Evolutionary conservation across 495 filamentous ascomycete species (phyloP).

Genomic region (Staphylotrichum longicolle): DNA sequence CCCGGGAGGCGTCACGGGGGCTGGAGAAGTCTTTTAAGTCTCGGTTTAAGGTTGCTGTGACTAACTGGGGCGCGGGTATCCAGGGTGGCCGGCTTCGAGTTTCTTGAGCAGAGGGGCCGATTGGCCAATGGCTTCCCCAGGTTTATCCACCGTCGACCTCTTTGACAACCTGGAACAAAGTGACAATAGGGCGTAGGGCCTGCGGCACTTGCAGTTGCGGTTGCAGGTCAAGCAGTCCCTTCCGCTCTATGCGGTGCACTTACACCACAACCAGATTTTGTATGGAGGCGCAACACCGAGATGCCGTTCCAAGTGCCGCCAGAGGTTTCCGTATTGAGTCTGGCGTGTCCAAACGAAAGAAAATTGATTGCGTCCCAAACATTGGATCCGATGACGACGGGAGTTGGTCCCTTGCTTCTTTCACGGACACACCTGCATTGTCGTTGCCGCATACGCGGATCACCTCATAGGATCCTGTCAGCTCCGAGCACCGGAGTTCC

Average conservation of each 20-base stretch:
- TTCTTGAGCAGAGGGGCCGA: neutral
- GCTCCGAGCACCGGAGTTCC: constrained; percentile 12
- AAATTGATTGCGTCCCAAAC: no score
- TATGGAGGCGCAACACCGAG: no score
- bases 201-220: neutral
- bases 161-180: neutral
- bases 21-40: constrained; percentile 5
- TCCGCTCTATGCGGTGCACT: no score
- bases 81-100: constrained; percentile 1
- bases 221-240: neutral
- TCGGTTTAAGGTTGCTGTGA: neutral
- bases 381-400: no score
- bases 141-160: constrained; percentile 4
- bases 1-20: constrained; percentile 3
- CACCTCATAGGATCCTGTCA: neutral
- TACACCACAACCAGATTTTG: no score
- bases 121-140: constrained; percentile 12
- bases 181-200: constrained; percentile 8
- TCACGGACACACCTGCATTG: no score
- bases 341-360: no score
- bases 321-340: no score
- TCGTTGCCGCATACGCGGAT: no score
- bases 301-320: no score
- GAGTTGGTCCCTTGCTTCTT: no score
- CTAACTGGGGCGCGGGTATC: constrained; percentile 4